These are phyloP conservation scores for Ophiostoma australiae DNA, from an alignment of 2,329 filamentous ascomycete species.

Conservation along the genomic window DNA sequence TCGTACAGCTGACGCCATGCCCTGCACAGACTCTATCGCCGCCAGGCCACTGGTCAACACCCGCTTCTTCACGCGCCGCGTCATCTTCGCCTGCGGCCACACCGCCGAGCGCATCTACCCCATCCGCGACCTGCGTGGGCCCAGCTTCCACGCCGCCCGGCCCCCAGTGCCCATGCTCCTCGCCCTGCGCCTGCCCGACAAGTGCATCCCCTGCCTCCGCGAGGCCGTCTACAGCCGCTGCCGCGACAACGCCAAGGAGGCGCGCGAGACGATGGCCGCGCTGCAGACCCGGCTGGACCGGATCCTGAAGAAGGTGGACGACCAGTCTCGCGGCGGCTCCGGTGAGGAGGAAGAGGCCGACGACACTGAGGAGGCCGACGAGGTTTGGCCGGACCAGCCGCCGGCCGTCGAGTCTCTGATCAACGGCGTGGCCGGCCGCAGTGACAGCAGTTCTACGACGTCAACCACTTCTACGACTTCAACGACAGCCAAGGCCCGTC, in stretches of 20 bases:
- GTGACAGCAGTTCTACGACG: background rate
- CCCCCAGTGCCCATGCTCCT: conserved; percentile 10
- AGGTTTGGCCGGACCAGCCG: conserved; percentile 12
- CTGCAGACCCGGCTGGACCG: conserved; percentile 10
- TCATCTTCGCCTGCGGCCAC: conserved; percentile 24
- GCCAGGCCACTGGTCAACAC: background rate
- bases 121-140: conserved; percentile 1
- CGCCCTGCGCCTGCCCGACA: conserved; percentile 11
- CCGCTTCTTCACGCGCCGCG: conserved; percentile 16
- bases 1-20: background rate
- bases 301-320: background rate
- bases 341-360: background rate
- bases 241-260: background rate
- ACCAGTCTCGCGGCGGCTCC: no score
- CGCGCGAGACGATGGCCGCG: background rate
- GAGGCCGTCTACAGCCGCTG: background rate
- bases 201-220: conserved; percentile 15
- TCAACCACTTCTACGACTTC: background rate
- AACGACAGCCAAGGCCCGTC: background rate
- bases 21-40: background rate
- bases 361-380: background rate
- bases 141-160: background rate
- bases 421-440: background rate
- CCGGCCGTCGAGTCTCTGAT: background rate
- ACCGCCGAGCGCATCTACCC: conserved; percentile 6